phyloP scores from a whole-genome alignment of 108 stramenopile genomes.

The Epipyxis sp. region DNA sequence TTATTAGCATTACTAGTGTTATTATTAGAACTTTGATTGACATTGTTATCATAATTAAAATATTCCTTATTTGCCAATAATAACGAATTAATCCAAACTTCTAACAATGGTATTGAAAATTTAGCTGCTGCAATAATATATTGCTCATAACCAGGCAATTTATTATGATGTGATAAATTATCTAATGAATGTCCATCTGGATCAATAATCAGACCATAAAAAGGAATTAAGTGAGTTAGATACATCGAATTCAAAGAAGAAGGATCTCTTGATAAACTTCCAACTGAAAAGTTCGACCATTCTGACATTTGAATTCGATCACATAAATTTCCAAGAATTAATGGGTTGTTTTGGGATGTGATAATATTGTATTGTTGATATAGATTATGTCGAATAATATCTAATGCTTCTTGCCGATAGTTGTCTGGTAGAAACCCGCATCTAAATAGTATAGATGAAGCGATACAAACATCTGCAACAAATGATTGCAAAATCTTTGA shows the following conservation, averaged over 20 bases:
- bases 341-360: not conserved
- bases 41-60: not conserved
- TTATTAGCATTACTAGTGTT: not conserved
- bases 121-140: not conserved
- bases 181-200: not conserved
- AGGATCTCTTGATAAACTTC: not conserved
- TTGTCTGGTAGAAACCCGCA: slow-evolving; percentile 12
- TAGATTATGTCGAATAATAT: slow-evolving; percentile 10
- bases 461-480: slow-evolving; percentile 13
- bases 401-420: slow-evolving; percentile 5
- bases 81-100: not conserved
- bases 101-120: slow-evolving; percentile 9
- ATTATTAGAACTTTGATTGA: not conserved
- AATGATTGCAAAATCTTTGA: not conserved
- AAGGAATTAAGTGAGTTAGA: not conserved
- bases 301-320: slow-evolving; percentile 14
- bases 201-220: not conserved
- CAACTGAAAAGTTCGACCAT: not conserved
- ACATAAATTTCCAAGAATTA: not conserved
- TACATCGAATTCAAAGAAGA: slow-evolving; percentile 6
- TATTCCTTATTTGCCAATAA: not conserved
- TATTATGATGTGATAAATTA: not conserved
- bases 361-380: not conserved
- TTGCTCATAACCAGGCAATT: too few species aligned
- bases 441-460: not conserved